Conservation (phyloP, 2,329 filamentous ascomycete species). For the Botrytis hyacinthi region DNA sequence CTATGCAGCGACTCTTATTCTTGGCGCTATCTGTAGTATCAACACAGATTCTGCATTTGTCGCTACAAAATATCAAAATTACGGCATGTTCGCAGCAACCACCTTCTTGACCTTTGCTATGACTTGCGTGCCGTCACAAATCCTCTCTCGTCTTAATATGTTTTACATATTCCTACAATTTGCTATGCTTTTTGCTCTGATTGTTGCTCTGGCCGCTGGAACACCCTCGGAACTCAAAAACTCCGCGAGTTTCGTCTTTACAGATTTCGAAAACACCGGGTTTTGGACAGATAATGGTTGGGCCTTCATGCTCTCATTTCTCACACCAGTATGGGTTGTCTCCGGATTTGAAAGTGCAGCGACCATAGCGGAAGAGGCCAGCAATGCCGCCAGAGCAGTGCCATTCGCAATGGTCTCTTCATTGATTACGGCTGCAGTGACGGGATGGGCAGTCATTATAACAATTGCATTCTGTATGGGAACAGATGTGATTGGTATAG, state of each 20-base stretch:
- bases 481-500: conserved; percentile 44
- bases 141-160: conserved; percentile 35
- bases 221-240: conserved; percentile 35
- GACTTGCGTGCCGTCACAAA: conserved; percentile 36
- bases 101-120: conserved; percentile 36
- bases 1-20: conserved; percentile 38
- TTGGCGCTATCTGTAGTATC: conserved; percentile 35
- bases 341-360: conserved; percentile 37
- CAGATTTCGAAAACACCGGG: conserved; percentile 36
- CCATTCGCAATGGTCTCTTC: conserved; percentile 39
- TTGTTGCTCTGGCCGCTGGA: conserved; percentile 35
- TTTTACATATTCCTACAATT: conserved; percentile 38
- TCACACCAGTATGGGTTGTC: conserved; percentile 40
- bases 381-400: conserved; percentile 37
- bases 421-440: conserved; percentile 38
- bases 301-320: conserved; percentile 38
- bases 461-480: conserved; percentile 58
- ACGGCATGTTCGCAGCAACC: conserved; percentile 37
- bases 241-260: conserved; percentile 34
- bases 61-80: conserved; percentile 37
- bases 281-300: conserved; percentile 38
- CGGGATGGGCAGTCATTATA: conserved; percentile 57
- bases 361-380: conserved; percentile 38
- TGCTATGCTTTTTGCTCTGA: conserved; percentile 35
- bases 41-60: conserved; percentile 30